phyloP scores from a whole-genome alignment of 768 basidiomycete genomes.

The Auricularia sp. region DNA sequence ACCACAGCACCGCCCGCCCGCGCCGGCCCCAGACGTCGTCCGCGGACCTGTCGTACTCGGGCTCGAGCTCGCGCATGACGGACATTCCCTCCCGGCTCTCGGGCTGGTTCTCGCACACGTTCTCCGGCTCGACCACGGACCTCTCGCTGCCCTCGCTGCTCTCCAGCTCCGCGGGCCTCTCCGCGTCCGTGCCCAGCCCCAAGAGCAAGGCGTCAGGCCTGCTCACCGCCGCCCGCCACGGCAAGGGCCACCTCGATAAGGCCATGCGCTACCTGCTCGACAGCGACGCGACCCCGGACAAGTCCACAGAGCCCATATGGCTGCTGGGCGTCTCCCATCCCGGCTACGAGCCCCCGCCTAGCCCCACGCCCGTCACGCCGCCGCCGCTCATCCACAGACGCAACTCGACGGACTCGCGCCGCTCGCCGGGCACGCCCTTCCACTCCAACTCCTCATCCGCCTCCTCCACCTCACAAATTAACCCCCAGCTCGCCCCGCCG shows the following conservation, averaged over 20 bases:
- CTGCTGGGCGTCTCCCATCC: constrained; percentile 74
- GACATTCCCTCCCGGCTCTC: constrained; percentile 69
- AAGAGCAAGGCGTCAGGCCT: constrained; percentile 37
- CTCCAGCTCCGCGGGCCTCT: constrained; percentile 32
- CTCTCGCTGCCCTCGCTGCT: constrained; percentile 56
- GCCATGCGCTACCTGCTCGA: constrained; percentile 87
- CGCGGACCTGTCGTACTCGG: constrained; percentile 18
- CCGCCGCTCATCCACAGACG: constrained; percentile 25
- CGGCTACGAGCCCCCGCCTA: constrained; percentile 48
- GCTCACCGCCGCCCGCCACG: constrained; percentile 60
- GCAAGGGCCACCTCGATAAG: constrained; percentile 70
- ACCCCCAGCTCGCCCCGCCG: constrained; percentile 23
- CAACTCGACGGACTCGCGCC: constrained; percentile 32
- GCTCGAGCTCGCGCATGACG: constrained; percentile 43
- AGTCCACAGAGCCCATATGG: constrained; percentile 79
- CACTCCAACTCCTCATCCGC: constrained; percentile 38
- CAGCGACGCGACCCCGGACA: constrained; percentile 77
- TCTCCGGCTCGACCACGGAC: constrained; percentile 62
- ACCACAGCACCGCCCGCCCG: constrained; percentile 31
- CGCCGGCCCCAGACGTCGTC: constrained; percentile 43
- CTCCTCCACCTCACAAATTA: constrained; percentile 22
- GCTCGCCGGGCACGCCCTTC: constrained; percentile 28
- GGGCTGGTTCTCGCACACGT: constrained; percentile 74
- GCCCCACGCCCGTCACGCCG: constrained; percentile 9
- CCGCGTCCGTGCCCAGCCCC: constrained; percentile 26